phyloP scores from a whole-genome alignment of 257 asterid genomes.

The Penstemon newberryi region DNA sequence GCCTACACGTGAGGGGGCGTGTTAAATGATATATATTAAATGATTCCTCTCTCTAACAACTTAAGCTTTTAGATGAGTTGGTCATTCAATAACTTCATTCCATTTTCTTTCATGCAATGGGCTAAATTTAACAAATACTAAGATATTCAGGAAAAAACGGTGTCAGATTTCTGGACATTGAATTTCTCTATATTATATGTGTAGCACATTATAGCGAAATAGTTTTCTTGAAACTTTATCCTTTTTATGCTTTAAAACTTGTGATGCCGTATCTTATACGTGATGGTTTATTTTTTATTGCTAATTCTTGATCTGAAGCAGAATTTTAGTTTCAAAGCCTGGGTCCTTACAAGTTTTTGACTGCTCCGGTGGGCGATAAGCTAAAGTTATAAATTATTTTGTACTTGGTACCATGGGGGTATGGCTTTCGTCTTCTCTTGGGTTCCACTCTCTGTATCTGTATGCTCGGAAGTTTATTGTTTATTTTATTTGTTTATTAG shows the following conservation, averaged over 20 bases:
- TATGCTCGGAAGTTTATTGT: background rate
- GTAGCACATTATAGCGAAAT: background rate
- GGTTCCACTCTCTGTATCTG: background rate
- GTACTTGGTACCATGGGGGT: background rate
- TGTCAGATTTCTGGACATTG: background rate
- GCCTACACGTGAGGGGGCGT: no score
- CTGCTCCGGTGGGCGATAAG: background rate
- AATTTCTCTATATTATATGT: background rate
- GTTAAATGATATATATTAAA: no score
- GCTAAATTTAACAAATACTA: conserved; percentile 2
- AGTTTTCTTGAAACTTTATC: no score
- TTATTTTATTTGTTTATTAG: background rate
- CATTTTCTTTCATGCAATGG: background rate
- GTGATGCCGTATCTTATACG: background rate
- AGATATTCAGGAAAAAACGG: background rate
- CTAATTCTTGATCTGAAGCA: background rate
- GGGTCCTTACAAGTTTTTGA: conserved; percentile 1
- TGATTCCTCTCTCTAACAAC: no score
- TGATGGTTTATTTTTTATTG: background rate
- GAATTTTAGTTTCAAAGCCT: conserved; percentile 8
- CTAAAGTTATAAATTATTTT: background rate
- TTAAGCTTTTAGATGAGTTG: no score
- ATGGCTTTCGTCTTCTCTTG: background rate
- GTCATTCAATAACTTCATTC: background rate
- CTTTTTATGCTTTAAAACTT: conserved; percentile 7